Evolutionary conservation across 495 filamentous ascomycete genomes (phyloP), one percentile per base, ranked within the genome.

Genomic region (Aspergillus kassunensis): DNA sequence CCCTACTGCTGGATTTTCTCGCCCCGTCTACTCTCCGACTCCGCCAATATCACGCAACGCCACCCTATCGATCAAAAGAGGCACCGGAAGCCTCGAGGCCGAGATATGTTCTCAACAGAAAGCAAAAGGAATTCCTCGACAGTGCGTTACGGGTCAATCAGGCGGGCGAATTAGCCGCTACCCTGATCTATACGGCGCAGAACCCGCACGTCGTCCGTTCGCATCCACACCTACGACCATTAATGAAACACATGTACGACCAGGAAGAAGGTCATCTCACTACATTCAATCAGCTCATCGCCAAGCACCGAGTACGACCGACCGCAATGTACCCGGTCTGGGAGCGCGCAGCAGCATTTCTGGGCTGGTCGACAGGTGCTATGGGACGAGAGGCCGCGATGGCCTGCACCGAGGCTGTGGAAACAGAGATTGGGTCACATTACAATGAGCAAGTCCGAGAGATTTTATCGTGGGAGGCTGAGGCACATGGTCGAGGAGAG

Each of bases 221-320:
- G 0, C 85, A 98, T 62, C 90, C 92, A 0, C 89, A 93, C 64
- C 84, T 98, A 18, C 83, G 88, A 12, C 83, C 88, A 0, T 70
- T 97, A 15, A 96, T 98, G 88, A 83, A 86, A 51, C 93, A 97
- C 74, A 98, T 98, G 95, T 91, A 96, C 76, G 89, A 92, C 58
- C 93, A 98, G 66, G 93, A 98, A 74, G 89, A 85, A 6, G 83
- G 80, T 7, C 93, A 98, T 67, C 82, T 97, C 54, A 61, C 71
- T 12, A 90, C 82, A 44, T 98, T 98, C 83, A 95, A 96, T 67
- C 45, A 69, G 1, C 80, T 97, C 9, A 71, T 97, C 15, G 86
- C 88, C 3, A 85, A 85, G 48, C 93, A 98, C 67, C 90, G 91
- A 41, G 80, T 98, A 12, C 91, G 93, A 0, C 93, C 93, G 0